Evolutionary conservation across 108 stramenopile species (phyloP).

Genomic region (Nitzschia putrida): DNA sequence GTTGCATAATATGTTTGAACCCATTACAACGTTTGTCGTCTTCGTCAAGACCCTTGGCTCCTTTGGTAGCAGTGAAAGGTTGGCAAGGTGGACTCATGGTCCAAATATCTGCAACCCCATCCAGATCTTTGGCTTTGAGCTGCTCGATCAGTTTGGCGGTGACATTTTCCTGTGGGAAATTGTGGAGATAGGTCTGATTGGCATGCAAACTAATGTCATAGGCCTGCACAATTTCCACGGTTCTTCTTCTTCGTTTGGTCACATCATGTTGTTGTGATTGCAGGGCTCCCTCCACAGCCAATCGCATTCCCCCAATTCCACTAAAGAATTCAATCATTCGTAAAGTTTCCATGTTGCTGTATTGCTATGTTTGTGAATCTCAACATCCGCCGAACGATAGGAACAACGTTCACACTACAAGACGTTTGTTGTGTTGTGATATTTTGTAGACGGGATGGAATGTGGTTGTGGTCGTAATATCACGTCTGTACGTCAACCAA

Average conservation of each 20-base stretch:
- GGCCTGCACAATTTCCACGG: slow-evolving; percentile 6
- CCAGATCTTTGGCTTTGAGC: slow-evolving; percentile 28
- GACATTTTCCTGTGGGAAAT: slow-evolving; percentile 32
- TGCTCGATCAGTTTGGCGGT: slow-evolving; percentile 57
- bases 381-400: too few relatives aligned
- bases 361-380: too few relatives aligned
- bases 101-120: slow-evolving; percentile 37
- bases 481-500: too few relatives aligned
- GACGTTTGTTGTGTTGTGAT: too few relatives aligned
- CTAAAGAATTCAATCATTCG: slow-evolving; percentile 53
- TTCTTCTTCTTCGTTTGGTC: slow-evolving; percentile 15
- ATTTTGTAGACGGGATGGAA: too few relatives aligned
- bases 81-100: slow-evolving; percentile 61
- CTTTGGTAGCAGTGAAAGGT: slow-evolving; percentile 50
- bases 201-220: slow-evolving; percentile 56
- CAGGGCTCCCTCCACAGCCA: slow-evolving; percentile 40
- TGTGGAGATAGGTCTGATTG: slow-evolving; percentile 45
- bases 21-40: slow-evolving; percentile 51
- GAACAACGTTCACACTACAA: too few relatives aligned
- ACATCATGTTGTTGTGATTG: background rate
- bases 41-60: slow-evolving; percentile 37
- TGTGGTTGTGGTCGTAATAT: too few relatives aligned
- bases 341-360: background rate
- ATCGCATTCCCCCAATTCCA: slow-evolving; percentile 57
- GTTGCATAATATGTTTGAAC: slow-evolving; percentile 21